A percentile compares a stretch with the other conserved stretches of the same genome.
Conservation (phyloP, 2,329 filamentous ascomycete species). For the Amylocarpus encephaloides region DNA sequence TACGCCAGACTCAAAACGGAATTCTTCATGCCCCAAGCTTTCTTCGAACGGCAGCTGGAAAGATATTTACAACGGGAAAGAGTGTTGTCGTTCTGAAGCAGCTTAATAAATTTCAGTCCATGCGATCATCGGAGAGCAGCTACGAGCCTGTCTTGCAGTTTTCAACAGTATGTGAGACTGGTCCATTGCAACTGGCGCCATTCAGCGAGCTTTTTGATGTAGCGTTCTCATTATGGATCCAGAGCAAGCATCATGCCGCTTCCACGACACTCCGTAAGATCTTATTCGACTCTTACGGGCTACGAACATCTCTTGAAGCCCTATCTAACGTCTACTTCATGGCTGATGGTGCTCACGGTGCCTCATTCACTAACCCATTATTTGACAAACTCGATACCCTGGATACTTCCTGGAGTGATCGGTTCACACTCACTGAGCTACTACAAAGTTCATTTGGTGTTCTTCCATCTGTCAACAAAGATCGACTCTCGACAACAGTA, state of each 20-base stretch:
- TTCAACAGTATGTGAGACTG: constrained; percentile 45
- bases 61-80: constrained; percentile 83
- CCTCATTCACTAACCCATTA: constrained; percentile 59
- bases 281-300: constrained; percentile 62
- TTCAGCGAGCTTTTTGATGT: constrained; percentile 69
- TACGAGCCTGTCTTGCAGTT: constrained; percentile 48
- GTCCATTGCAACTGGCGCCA: constrained; percentile 47
- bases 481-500: constrained; percentile 56
- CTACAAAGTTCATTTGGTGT: constrained; percentile 63
- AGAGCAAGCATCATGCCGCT: constrained; percentile 64
- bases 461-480: constrained; percentile 47
- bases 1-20: constrained; percentile 56
- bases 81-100: constrained; percentile 78
- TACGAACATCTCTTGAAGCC: constrained; percentile 58
- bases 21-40: constrained; percentile 67
- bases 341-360: constrained; percentile 62
- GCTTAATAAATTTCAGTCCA: constrained; percentile 48
- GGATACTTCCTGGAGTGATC: constrained; percentile 65
- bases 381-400: constrained; percentile 68
- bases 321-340: constrained; percentile 72
- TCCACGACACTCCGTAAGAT: constrained; percentile 58
- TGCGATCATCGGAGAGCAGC: constrained; percentile 29
- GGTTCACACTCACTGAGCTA: constrained; percentile 72
- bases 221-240: constrained; percentile 70
- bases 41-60: constrained; percentile 59